These are phyloP conservation scores for Protostelium mycophagum DNA, from an alignment of 78 protist species.

Conservation along the genomic window DNA sequence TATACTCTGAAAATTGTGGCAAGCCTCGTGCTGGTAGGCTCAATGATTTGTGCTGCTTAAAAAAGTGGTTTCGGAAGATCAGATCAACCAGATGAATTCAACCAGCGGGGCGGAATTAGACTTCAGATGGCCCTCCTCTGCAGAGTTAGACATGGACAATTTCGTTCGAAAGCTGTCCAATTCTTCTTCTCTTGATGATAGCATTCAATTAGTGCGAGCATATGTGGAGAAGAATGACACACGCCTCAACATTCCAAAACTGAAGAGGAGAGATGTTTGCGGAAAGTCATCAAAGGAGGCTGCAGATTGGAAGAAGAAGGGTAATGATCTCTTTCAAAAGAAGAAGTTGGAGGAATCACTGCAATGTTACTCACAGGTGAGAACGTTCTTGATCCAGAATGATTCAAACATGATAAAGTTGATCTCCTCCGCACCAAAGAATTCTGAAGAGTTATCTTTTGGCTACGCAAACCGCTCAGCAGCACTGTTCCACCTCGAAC, in stretches of 20 bases:
- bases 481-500: not conserved
- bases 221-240: not conserved
- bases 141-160: not conserved
- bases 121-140: not conserved
- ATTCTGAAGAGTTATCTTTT: not conserved
- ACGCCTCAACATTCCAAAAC: not conserved
- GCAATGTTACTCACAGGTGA: not conserved
- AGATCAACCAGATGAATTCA: no score
- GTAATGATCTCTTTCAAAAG: not conserved
- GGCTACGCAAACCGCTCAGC: not conserved
- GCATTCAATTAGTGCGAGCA: not conserved
- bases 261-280: not conserved
- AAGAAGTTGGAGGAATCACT: not conserved
- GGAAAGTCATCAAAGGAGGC: not conserved
- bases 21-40: no score
- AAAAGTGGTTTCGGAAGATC: no score
- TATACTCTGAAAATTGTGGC: no score
- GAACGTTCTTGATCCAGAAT: not conserved
- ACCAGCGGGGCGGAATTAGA: no score
- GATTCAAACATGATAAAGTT: not conserved
- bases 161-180: not conserved
- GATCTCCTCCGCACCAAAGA: not conserved
- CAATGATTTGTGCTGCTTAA: no score
- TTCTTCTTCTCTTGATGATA: not conserved
- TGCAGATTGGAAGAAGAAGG: not conserved